Evolutionary conservation across 2,329 filamentous ascomycete species (phyloP).

Genomic region (Beauveria varroae): DNA sequence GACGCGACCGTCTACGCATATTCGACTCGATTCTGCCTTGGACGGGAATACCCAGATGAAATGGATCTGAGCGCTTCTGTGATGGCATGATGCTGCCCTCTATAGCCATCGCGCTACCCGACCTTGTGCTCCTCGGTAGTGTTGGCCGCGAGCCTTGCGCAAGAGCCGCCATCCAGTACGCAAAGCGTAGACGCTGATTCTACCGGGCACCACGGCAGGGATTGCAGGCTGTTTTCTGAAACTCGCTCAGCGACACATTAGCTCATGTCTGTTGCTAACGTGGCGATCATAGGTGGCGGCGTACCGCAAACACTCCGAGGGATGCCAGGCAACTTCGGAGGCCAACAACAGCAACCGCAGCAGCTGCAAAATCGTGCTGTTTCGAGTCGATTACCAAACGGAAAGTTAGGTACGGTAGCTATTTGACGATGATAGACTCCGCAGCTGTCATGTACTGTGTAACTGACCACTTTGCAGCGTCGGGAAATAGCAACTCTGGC

Average conservation of each 20-base stretch:
- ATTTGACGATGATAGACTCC: neutral
- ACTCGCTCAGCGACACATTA: too few species aligned
- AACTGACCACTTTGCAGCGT: slow-evolving; percentile 12
- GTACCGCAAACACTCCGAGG: slow-evolving; percentile 56
- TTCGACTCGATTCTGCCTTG: neutral
- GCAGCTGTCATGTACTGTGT: neutral
- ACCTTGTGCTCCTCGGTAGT: neutral
- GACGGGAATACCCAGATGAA: neutral
- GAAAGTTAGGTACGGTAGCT: slow-evolving; percentile 50
- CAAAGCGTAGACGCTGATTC: neutral
- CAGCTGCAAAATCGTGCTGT: slow-evolving; percentile 38
- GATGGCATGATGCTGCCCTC: neutral
- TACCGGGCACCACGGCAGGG: neutral
- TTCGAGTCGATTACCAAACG: slow-evolving; percentile 54
- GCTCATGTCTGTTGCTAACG: neutral
- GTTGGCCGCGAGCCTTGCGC: neutral
- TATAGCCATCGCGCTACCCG: neutral
- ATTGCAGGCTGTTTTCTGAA: neutral
- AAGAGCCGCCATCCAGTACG: neutral
- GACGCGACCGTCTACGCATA: neutral
- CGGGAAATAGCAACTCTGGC: slow-evolving; percentile 44
- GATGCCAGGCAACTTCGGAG: slow-evolving; percentile 52
- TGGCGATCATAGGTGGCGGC: slow-evolving; percentile 40
- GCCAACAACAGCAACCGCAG: slow-evolving; percentile 42
- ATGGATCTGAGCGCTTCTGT: neutral